Percentiles rank a stretch among this genome's conserved stretches.
phyloP scores from a whole-genome alignment of 164 flowering plant genomes.

The Magnolia kwangsiensis region DNA sequence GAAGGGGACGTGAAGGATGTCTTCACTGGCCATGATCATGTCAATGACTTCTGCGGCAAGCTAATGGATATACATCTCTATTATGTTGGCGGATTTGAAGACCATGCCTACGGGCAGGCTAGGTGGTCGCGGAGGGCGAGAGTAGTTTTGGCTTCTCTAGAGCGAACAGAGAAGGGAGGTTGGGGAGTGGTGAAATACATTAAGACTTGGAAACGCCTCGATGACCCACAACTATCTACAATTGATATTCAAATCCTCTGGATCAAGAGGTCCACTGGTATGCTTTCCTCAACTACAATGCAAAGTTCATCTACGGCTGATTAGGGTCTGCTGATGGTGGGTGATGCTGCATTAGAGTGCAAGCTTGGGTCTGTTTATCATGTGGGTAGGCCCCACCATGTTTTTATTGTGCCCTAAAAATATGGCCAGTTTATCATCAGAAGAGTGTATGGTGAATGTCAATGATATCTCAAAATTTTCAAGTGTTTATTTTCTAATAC shows the following conservation, averaged over 20 bases:
- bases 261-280: conserved; percentile 54
- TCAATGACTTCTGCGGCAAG: conserved; percentile 90
- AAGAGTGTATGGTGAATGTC: too few species aligned
- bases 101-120: conserved; percentile 94
- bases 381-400: background rate
- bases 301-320: background rate
- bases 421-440: too few species aligned
- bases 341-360: background rate
- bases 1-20: conserved; percentile 88
- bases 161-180: conserved; percentile 47
- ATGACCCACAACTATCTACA: conserved; percentile 54
- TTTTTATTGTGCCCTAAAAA: background rate
- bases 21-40: conserved; percentile 85
- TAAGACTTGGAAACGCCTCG: conserved; percentile 92
- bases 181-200: conserved; percentile 87
- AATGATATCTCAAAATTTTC: too few species aligned
- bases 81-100: conserved; percentile 92
- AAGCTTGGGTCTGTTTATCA: background rate
- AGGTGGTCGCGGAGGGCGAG: conserved; percentile 92
- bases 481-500: too few species aligned
- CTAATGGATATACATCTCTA: conserved; percentile 67
- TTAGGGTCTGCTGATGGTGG: background rate
- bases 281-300: conserved; percentile 8
- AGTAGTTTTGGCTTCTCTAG: conserved; percentile 63
- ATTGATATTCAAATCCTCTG: conserved; percentile 74